A percentile compares a stretch with the other conserved stretches of the same genome.
Evolutionary conservation across 192 early-diverging fungal genomes (phyloP).

Genomic region (Backusella macrospora): DNA sequence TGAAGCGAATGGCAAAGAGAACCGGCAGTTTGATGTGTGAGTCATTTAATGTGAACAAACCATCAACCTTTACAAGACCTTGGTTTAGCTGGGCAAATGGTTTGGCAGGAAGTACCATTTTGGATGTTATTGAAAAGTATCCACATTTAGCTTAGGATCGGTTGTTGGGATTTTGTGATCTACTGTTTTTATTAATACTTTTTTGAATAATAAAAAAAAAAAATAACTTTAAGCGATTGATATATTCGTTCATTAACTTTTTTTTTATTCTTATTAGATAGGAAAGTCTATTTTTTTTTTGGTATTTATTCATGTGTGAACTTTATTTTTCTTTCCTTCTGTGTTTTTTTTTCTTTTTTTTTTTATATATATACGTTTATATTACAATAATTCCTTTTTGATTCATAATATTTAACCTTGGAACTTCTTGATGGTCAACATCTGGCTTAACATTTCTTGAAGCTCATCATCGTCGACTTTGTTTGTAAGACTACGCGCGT

Average conservation of each 20-base stretch:
- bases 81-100: constrained; percentile 71
- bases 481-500: constrained; percentile 58
- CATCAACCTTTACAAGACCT: constrained; percentile 42
- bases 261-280: too few relatives aligned
- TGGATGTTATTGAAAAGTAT: constrained; percentile 26
- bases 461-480: constrained; percentile 76
- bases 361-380: not conserved
- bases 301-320: too few relatives aligned
- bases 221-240: not conserved
- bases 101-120: constrained; percentile 51
- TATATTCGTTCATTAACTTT: too few relatives aligned
- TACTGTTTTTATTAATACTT: not conserved
- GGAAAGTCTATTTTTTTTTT: too few relatives aligned
- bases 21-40: constrained; percentile 68
- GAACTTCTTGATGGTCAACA: constrained; percentile 82
- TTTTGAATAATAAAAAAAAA: not conserved
- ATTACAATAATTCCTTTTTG: not conserved
- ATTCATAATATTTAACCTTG: constrained; percentile 52
- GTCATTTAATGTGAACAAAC: constrained; percentile 53
- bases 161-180: not conserved
- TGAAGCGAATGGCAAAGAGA: constrained; percentile 51
- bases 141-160: constrained; percentile 20
- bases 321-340: too few relatives aligned
- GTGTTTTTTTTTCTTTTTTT: not conserved
- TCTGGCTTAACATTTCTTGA: constrained; percentile 80